Evolutionary conservation across 495 filamentous ascomycete genomes (phyloP).

Genomic region (Penicillium cataractarum): DNA sequence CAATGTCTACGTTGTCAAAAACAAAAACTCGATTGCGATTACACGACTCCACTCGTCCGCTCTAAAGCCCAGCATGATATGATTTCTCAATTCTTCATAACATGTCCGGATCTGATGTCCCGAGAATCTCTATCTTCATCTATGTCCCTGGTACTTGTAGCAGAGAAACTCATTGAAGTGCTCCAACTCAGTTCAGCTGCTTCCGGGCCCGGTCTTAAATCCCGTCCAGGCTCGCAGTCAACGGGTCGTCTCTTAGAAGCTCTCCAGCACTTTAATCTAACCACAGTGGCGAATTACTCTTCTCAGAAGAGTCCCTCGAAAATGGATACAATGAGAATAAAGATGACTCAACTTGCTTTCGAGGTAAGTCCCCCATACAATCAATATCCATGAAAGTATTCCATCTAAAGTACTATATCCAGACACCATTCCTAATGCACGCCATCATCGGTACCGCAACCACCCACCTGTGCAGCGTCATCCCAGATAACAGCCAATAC

Average conservation of each 20-base stretch:
- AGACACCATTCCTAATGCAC: constrained; percentile 55
- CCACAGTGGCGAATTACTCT: constrained; percentile 27
- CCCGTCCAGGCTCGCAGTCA: neutral
- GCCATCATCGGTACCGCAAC: constrained; percentile 44
- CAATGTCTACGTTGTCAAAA: constrained; percentile 47
- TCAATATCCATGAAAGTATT: neutral
- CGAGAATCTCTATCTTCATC: constrained; percentile 29
- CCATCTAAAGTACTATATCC: constrained; percentile 13
- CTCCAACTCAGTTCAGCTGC: constrained; percentile 16
- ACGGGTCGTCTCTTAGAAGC: constrained; percentile 23
- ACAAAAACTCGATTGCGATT: constrained; percentile 45
- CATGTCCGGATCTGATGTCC: constrained; percentile 13
- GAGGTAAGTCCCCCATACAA: constrained; percentile 29
- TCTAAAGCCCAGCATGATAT: constrained; percentile 17
- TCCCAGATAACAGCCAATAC: constrained; percentile 32
- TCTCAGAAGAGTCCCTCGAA: constrained; percentile 18
- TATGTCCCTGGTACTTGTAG: constrained; percentile 30
- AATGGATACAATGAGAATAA: constrained; percentile 33
- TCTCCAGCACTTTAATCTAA: constrained; percentile 41
- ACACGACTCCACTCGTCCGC: constrained; percentile 20
- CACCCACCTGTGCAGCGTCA: constrained; percentile 42
- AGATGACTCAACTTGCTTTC: constrained; percentile 44
- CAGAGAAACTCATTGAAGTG: constrained; percentile 32
- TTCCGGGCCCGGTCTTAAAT: constrained; percentile 1
- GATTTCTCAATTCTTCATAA: constrained; percentile 24